Base-by-base conservation (phyloP, 2,329 filamentous ascomycete species). In the Keithomyces neogunnii region DNA sequence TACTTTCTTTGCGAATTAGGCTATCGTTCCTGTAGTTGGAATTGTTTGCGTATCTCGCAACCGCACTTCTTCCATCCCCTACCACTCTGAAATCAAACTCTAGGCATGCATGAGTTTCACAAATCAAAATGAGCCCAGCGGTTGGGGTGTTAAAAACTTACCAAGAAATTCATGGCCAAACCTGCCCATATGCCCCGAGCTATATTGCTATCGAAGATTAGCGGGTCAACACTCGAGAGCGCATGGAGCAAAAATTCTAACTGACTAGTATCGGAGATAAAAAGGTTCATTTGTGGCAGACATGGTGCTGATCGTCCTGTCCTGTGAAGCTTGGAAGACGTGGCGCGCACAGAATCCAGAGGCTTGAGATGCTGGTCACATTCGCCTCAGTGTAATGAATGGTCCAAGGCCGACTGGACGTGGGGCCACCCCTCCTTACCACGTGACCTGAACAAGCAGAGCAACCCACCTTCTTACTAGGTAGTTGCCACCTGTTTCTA, bases 21-120 rank as follows among this genome's bases (percentile, higher is more conserved):
- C 91, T 96, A 68, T 99, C 93, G 72, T 99, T 99, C 64, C 93
- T 85, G 73, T 99, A 99, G 73, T 99, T 99, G 52, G 92, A 97
- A 72, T 99, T 99, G 78, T 99, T 99, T 57, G 93, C 93, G 73
- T 99, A 99, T 71, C 93, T 85, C 33, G 92, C 90, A 49, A 93
- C 88, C 6, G 93, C 93, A 66, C 91, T 96, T 55, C 89, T 84
- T 48, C 93, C 93, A 67, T 99, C 93, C 50, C 89, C 89, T 45
- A 97, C 81, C 29, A 90, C 89, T 51, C 92, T 82, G 64, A 99
- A 93, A 68, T 99, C 93, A 69, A 99, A 99, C 70, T 99, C 92
- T 97, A 60, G 2, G 13, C 6, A n/a, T 28, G 29, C 5, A 13
- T n/a, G 5, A 45, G 39, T 30, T 30, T 7, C 13, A 3, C n/a